These are phyloP conservation scores for Fusarium buharicum DNA, from an alignment of 2,329 filamentous ascomycete species.

Conservation along the genomic window DNA sequence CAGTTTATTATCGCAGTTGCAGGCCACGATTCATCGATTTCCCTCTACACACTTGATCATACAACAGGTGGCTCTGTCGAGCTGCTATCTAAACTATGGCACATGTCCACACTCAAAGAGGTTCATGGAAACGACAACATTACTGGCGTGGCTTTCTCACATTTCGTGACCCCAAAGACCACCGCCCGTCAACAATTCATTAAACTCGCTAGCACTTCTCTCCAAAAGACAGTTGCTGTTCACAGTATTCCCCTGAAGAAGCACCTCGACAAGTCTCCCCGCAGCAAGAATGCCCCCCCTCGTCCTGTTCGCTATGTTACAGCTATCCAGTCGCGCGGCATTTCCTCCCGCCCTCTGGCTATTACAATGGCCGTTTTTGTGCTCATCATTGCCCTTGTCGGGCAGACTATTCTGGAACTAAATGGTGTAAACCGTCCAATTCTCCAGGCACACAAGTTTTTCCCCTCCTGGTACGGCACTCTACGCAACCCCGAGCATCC, in stretches of 20 bases:
- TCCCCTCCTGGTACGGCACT: conserved; percentile 60
- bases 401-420: conserved; percentile 73
- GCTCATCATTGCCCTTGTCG: conserved; percentile 69
- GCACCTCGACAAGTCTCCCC: conserved; percentile 51
- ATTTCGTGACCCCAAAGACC: conserved; percentile 65
- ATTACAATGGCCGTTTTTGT: conserved; percentile 66
- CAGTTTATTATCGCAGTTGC: conserved; percentile 86
- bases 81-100: conserved; percentile 63
- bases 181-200: conserved; percentile 57
- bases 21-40: conserved; percentile 81
- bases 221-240: conserved; percentile 81
- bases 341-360: conserved; percentile 63
- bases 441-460: conserved; percentile 64
- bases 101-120: conserved; percentile 63
- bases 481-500: conserved; percentile 44
- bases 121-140: conserved; percentile 67
- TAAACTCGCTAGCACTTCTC: conserved; percentile 82
- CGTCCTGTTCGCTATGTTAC: conserved; percentile 76
- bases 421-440: conserved; percentile 66
- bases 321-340: conserved; percentile 64
- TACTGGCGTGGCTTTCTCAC: conserved; percentile 68
- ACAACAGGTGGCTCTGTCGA: conserved; percentile 58
- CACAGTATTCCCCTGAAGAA: conserved; percentile 78
- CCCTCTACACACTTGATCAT: conserved; percentile 81
- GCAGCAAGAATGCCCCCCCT: conserved; percentile 53